Evolutionary conservation across 1,139 yeast genomes (phyloP).

Genomic region (Candida anutae): DNA sequence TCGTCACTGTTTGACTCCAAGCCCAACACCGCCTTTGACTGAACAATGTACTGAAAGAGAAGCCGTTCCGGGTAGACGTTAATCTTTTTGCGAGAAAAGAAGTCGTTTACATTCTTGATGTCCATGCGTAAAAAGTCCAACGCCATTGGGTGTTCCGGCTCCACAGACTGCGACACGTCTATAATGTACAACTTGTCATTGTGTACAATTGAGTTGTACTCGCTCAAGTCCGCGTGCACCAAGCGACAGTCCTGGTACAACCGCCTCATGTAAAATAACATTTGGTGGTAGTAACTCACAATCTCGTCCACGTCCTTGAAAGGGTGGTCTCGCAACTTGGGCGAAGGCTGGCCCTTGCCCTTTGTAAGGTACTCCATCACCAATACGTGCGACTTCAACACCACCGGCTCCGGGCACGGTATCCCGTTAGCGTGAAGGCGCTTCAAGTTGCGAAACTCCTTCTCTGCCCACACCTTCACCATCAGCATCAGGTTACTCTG

Average conservation of each 20-base stretch:
- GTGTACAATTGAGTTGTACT: slow-evolving; percentile 87
- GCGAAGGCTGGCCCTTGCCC: slow-evolving; percentile 82
- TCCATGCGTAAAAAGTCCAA: slow-evolving; percentile 95
- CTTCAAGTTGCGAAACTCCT: slow-evolving; percentile 87
- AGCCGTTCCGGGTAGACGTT: slow-evolving; percentile 74
- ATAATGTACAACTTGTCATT: slow-evolving; percentile 74
- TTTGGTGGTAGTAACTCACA: slow-evolving; percentile 61
- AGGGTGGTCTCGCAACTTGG: slow-evolving; percentile 76
- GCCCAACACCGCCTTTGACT: slow-evolving; percentile 29
- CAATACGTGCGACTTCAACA: slow-evolving; percentile 79
- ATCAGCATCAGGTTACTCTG: slow-evolving; percentile 93
- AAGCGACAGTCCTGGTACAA: slow-evolving; percentile 83
- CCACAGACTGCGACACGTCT: slow-evolving; percentile 96
- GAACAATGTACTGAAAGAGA: slow-evolving; percentile 66
- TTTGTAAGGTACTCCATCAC: slow-evolving; percentile 87
- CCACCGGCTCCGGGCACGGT: slow-evolving; percentile 89
- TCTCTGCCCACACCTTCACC: slow-evolving; percentile 98
- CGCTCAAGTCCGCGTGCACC: slow-evolving; percentile 96
- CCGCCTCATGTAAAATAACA: slow-evolving; percentile 78
- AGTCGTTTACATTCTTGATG: slow-evolving; percentile 89
- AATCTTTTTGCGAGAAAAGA: slow-evolving; percentile 64
- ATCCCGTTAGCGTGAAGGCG: slow-evolving; percentile 72
- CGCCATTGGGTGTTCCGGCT: slow-evolving; percentile 97
- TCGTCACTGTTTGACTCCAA: slow-evolving; percentile 34
- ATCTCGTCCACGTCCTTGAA: slow-evolving; percentile 60